Conservation (phyloP, 139 green algal species). For the Nannochloris sp. region DNA sequence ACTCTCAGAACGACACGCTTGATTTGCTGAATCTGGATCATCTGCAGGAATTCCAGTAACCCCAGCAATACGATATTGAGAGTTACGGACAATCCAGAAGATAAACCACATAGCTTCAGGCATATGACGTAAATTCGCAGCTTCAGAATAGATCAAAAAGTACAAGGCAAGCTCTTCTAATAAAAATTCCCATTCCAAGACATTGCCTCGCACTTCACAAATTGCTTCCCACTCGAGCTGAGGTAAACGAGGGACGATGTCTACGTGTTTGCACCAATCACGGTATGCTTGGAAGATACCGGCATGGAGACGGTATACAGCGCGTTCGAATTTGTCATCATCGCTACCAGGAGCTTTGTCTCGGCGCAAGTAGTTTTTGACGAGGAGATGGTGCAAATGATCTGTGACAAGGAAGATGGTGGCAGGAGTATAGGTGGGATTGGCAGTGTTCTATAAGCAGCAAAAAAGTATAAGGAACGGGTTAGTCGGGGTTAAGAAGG, state of each 20-base stretch:
- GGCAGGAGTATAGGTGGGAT: conserved; percentile 31
- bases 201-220: background rate
- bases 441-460: conserved; percentile 6
- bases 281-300: conserved; percentile 51
- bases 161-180: conserved; percentile 65
- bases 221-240: conserved; percentile 10
- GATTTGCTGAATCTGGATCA: background rate
- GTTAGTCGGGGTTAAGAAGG: background rate
- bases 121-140: conserved; percentile 69
- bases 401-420: conserved; percentile 66
- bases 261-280: conserved; percentile 39
- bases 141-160: conserved; percentile 75
- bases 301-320: conserved; percentile 49
- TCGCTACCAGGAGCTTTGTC: conserved; percentile 30
- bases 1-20: conserved; percentile 1
- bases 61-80: background rate
- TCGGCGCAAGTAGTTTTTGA: conserved; percentile 55
- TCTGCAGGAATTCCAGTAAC: background rate
- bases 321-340: conserved; percentile 24
- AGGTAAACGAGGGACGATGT: conserved; percentile 6
- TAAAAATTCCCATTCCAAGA: conserved; percentile 35
- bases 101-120: conserved; percentile 74
- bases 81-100: conserved; percentile 53
- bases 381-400: conserved; percentile 56
- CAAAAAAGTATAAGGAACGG: no score